These are phyloP conservation scores for Penicillium sp. DNA, from an alignment of 2,329 filamentous ascomycete species.

Conservation along the genomic window DNA sequence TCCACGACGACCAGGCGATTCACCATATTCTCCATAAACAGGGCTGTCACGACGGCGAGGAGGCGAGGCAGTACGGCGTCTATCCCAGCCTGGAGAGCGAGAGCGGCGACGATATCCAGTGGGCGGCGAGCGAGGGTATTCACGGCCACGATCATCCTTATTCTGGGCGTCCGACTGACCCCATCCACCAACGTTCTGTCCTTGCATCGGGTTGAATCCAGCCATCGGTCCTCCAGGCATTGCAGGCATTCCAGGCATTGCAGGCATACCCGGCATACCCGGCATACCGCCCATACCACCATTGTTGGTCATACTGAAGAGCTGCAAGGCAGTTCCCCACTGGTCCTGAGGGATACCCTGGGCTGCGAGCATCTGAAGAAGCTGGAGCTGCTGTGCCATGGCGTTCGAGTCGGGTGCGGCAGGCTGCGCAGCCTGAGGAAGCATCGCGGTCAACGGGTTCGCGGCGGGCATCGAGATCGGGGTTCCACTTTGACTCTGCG, in stretches of 20 bases:
- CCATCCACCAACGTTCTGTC: conserved; percentile 37
- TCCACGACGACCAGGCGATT: conserved; percentile 61
- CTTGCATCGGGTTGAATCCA: conserved; percentile 32
- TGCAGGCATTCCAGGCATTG: conserved; percentile 26
- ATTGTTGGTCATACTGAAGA: conserved; percentile 44
- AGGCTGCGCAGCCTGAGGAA: conserved; percentile 39
- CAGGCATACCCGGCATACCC: conserved; percentile 38
- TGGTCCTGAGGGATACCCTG: conserved; percentile 76
- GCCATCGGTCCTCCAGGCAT: conserved; percentile 23
- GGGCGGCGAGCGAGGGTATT: conserved; percentile 62
- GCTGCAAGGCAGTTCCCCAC: conserved; percentile 60
- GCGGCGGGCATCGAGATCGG: conserved; percentile 43
- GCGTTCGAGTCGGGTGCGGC: conserved; percentile 45
- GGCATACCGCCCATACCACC: conserved; percentile 20
- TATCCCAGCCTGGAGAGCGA: conserved; percentile 73
- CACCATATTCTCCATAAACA: conserved; percentile 69
- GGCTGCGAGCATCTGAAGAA: conserved; percentile 72
- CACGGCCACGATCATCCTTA: conserved; percentile 60
- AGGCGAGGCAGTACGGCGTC: conserved; percentile 65
- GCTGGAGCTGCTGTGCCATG: conserved; percentile 66
- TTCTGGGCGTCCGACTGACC: conserved; percentile 40
- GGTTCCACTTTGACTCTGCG: conserved; percentile 41
- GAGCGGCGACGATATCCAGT: conserved; percentile 66
- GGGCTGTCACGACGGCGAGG: conserved; percentile 64
- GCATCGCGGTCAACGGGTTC: conserved; percentile 44